phyloP scores from a whole-genome alignment of 1,139 yeast species.

The Saccharomyces hybrid region DNA sequence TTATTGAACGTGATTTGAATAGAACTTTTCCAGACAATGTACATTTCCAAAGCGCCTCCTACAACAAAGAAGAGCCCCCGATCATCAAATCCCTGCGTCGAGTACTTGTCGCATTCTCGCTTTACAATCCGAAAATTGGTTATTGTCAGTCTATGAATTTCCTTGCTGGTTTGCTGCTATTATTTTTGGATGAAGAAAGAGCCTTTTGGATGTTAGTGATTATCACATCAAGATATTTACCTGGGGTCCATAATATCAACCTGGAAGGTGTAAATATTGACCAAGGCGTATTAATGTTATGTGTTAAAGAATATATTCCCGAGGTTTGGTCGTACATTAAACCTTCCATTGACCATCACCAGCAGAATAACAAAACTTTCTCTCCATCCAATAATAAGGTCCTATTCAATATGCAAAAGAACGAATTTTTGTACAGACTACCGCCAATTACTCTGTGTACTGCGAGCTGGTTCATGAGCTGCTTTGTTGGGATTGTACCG shows the following conservation, averaged over 20 bases:
- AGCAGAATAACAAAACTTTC: neutral
- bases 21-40: slow-evolving; percentile 92
- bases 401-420: slow-evolving; percentile 27
- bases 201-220: slow-evolving; percentile 96
- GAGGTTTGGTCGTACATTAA: slow-evolving; percentile 60
- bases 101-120: slow-evolving; percentile 76
- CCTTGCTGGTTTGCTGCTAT: slow-evolving; percentile 72
- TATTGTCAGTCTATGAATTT: slow-evolving; percentile 94
- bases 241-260: slow-evolving; percentile 85
- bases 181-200: slow-evolving; percentile 82
- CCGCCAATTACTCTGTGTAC: slow-evolving; percentile 41
- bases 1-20: slow-evolving; percentile 86
- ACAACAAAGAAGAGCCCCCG: slow-evolving; percentile 43
- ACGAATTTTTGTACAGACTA: slow-evolving; percentile 61
- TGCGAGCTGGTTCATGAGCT: too few species aligned
- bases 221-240: slow-evolving; percentile 74
- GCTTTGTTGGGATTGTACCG: too few species aligned
- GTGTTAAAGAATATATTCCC: slow-evolving; percentile 78
- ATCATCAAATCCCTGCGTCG: slow-evolving; percentile 69
- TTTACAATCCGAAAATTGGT: slow-evolving; percentile 83
- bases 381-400: slow-evolving; percentile 2
- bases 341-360: slow-evolving; percentile 10
- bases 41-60: slow-evolving; percentile 46
- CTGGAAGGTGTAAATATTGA: slow-evolving; percentile 93
- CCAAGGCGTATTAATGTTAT: slow-evolving; percentile 88